Evolutionary conservation across 192 early-diverging fungal genomes (phyloP), one percentile per base, ranked within the genome.

Genomic region (Coemansia erecta): DNA sequence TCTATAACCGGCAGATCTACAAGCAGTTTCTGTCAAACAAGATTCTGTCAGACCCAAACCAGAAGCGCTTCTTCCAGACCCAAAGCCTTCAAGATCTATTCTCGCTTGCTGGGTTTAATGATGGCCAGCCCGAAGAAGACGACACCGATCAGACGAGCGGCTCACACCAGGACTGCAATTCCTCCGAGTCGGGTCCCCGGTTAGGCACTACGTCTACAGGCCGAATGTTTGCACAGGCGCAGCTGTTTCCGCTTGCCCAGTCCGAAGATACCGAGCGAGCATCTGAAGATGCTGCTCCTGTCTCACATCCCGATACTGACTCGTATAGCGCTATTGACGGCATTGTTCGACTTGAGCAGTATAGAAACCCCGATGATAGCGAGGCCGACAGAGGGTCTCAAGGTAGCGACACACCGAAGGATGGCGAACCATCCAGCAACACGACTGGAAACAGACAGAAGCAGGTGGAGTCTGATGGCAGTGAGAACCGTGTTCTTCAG

Each of bases 1-100:
- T 96, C 10, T 96, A 96, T 60, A 94, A 94, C 69, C 85, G 97
- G 18, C 97, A 99, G 70, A 96, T 99, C 42, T 97, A 93, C 73
- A 99, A 99, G 62, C 92, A 94, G 79, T 94, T 95, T 62, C 56
- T 99, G 70, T 90, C 93, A n/a, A 93, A 94, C 83, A 96, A 97
- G 70, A 91, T 98, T 26, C 73, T 98, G 52, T 87, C 89, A 31
- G 94, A 97, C 53, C 92, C 95, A 8, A 85, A 85, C 55, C 92
- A 94, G 66, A 79, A 85, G 66, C 84, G 93, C 23, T 97, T 96
- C 67, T 97, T 97, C 66, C 90, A 97, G 64, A 76, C 86, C 39
- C 86, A 91, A 52, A 87, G 89, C 53, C 56, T 98, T 68, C 80
- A 86, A 15, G 93, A 97, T 68, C 59, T 99, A 53, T 99, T 99